Evolutionary conservation across 2,329 filamentous ascomycete species (phyloP).

Genomic region (Scolecobasidium constrictum): DNA sequence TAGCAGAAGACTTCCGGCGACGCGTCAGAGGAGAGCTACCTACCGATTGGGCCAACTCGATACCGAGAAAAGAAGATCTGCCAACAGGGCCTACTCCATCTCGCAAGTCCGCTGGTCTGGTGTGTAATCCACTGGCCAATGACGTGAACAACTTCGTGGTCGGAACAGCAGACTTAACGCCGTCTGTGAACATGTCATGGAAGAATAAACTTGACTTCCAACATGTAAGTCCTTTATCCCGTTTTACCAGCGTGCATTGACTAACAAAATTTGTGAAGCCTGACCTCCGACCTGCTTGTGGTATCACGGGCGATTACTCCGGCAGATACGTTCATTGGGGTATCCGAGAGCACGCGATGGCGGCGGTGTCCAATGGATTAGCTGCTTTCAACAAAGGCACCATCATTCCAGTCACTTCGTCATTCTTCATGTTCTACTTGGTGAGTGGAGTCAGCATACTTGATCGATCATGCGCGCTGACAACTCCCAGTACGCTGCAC

Average conservation of each 20-base stretch:
- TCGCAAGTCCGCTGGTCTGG: slow-evolving; percentile 39
- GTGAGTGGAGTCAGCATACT: background rate
- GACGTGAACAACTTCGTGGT: slow-evolving; percentile 40
- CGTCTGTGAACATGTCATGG: slow-evolving; percentile 47
- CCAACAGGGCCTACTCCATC: slow-evolving; percentile 38
- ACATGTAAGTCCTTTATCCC: background rate
- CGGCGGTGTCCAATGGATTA: slow-evolving; percentile 39
- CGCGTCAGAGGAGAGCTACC: background rate
- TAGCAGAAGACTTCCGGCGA: slow-evolving; percentile 20
- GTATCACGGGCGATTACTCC: slow-evolving; percentile 43
- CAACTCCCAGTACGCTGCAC: slow-evolving; percentile 36
- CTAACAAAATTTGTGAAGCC: slow-evolving; percentile 35
- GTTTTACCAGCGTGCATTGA: no score
- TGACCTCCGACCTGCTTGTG: slow-evolving; percentile 26
- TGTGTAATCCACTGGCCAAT: slow-evolving; percentile 42
- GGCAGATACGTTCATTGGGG: slow-evolving; percentile 40
- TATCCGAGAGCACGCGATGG: slow-evolving; percentile 27
- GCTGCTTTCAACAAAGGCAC: slow-evolving; percentile 46
- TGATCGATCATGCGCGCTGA: background rate
- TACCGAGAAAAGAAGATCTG: no score
- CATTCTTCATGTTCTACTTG: slow-evolving; percentile 55
- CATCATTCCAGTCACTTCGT: slow-evolving; percentile 46
- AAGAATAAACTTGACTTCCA: slow-evolving; percentile 18
- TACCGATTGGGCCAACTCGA: no score
- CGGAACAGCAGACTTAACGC: slow-evolving; percentile 42